Percentiles rank a stretch among this genome's conserved stretches.
Evolutionary conservation across 1,284 basidiomycete species (phyloP).

Genomic region (Mycena sp.): DNA sequence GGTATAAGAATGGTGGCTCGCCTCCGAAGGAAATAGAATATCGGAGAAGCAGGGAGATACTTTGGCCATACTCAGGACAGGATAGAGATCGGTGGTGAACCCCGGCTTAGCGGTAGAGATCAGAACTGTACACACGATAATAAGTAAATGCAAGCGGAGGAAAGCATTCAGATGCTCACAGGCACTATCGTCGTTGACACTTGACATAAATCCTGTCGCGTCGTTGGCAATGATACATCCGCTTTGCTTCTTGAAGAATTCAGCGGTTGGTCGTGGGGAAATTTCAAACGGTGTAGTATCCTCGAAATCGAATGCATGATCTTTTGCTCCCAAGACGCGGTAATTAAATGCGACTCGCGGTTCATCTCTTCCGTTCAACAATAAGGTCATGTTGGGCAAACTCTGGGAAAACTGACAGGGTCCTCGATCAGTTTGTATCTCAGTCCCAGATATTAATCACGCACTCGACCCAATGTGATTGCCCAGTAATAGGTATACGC

Average conservation of each 20-base stretch:
- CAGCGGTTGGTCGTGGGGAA: not conserved
- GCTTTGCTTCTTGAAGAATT: not conserved
- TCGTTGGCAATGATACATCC: not conserved
- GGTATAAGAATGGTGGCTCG: not conserved
- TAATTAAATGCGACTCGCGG: not conserved
- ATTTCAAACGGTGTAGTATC: not conserved
- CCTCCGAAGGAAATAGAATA: not conserved
- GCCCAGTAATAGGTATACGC: too few species aligned
- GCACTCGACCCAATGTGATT: too few species aligned
- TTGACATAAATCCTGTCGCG: not conserved
- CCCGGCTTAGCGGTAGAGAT: not conserved
- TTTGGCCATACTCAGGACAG: constrained; percentile 1
- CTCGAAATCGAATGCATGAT: not conserved
- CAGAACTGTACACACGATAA: not conserved
- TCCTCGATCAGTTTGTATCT: too few species aligned
- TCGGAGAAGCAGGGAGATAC: constrained; percentile 12
- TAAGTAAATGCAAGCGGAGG: not conserved
- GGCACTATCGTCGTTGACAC: not conserved
- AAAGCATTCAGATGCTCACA: not conserved
- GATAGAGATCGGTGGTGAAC: not conserved
- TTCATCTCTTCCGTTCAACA: not conserved
- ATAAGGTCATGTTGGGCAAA: not conserved
- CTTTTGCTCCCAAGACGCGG: not conserved
- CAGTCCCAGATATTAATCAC: too few species aligned
- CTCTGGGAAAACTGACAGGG: too few species aligned